Base-by-base conservation (phyloP, 306 rosid genomes). In the Fagus sylvatica region DNA sequence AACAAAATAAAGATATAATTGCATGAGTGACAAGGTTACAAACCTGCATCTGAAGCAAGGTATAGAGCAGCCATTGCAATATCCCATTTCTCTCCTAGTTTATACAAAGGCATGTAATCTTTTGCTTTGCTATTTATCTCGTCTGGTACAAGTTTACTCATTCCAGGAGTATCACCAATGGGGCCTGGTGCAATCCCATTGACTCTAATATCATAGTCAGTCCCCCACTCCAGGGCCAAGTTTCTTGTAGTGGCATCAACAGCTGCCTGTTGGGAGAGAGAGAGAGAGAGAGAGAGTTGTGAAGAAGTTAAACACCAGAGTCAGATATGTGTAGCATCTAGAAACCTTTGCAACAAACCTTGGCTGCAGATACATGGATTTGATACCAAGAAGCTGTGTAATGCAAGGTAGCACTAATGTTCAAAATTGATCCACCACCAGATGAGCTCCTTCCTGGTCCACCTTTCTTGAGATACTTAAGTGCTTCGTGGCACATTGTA, bases 121-220 rank as follows among this genome's bases (percentile, higher is more conserved):
- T 78, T 85, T 53, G 77, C 55, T 46, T 81, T 86, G 85, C 79
- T 82, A 62, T 69, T 60, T 65, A 92, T 84, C 85, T 87, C 98
- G 0, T 89, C 81, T 10, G 98, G 98, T 61, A 68, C 90, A 66
- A 94, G 89, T 87, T 94, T 94, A 86, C 91, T 89, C 88, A 92
- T 55, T 74, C 98, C 98, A 71, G 97, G 85, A 15, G 98, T 94
- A 77, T 78, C 97, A 77, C 88, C 74, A 77, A 94, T 94, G 62
- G 97, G 97, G 37, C 98, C 98, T 0, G 98, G 98, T 46, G 97
- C 98, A 74, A 94, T 92, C 32, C 97, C 98, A 75, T 95, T 95
- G 69, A 92, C 98, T 78, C 97, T 87, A 57, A 95, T 90, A 80
- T 92, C 98, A 76, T 91, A 82, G 79, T 92, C 98, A 76, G 96